phyloP scores from a whole-genome alignment of 306 rosid species.

The Pterocarpus macrocarpus region DNA sequence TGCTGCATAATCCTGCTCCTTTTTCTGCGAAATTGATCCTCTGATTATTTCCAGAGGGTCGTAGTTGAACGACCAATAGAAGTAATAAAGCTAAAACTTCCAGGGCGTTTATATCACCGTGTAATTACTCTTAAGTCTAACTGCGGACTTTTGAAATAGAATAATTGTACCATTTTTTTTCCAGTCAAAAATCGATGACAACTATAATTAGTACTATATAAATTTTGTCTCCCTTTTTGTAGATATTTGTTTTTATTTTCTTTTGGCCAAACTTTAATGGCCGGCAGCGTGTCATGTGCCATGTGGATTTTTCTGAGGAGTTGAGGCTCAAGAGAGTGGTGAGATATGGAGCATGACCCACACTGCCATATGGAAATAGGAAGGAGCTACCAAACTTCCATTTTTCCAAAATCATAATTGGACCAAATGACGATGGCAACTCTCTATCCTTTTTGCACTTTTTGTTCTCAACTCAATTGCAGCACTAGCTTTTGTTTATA shows the following conservation, averaged over 20 bases:
- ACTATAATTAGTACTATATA: neutral
- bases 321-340: neutral
- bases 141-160: neutral
- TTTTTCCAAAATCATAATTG: neutral
- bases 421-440: neutral
- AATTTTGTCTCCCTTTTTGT: neutral
- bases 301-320: conserved; percentile 9
- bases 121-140: neutral
- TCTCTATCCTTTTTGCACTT: neutral
- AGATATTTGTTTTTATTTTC: neutral
- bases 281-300: conserved; percentile 34
- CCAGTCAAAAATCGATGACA: conserved; percentile 24
- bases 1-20: neutral
- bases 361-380: neutral
- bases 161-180: neutral
- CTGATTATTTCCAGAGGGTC: neutral
- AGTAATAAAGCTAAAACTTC: neutral
- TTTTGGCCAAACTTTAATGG: neutral
- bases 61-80: neutral
- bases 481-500: neutral
- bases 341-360: neutral
- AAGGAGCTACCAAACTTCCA: conserved; percentile 43
- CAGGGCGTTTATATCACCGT: conserved; percentile 10
- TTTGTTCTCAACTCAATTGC: neutral
- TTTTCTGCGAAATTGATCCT: conserved; percentile 22